Evolutionary conservation across 495 filamentous ascomycete genomes (phyloP).

Genomic region (Lepidopterella palustris): DNA sequence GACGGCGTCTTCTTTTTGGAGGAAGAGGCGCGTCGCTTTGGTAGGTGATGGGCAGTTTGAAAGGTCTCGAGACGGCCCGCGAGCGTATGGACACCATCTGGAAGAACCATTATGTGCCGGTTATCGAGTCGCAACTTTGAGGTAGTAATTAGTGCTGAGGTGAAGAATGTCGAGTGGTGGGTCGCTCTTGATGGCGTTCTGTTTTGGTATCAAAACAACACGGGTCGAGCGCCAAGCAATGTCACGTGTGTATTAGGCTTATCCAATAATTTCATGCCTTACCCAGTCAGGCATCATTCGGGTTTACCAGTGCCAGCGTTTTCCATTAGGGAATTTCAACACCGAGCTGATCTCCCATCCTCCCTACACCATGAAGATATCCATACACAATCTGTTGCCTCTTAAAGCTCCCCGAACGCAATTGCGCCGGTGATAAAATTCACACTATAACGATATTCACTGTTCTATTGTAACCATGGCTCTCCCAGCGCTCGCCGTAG

Average conservation of each 20-base stretch:
- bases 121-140: neutral
- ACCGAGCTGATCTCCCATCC: neutral
- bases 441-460: neutral
- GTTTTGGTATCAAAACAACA: neutral
- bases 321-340: neutral
- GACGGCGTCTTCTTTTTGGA: constrained; percentile 54
- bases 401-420: neutral
- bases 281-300: neutral
- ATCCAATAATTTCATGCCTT: neutral
- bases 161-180: neutral
- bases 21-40: constrained; percentile 59
- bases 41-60: constrained; percentile 49
- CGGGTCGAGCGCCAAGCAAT: neutral
- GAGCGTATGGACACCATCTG: constrained; percentile 46
- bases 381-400: neutral
- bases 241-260: neutral
- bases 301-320: too few relatives aligned
- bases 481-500: constrained; percentile 16
- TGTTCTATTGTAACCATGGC: constrained; percentile 9
- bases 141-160: neutral
- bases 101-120: constrained; percentile 13
- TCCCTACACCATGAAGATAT: neutral
- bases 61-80: constrained; percentile 73
- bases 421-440: constrained; percentile 4
- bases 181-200: neutral